These are phyloP conservation scores for Urochloa ruziziensis DNA, from an alignment of 176 grass and related monocot species.

Conservation along the genomic window DNA sequence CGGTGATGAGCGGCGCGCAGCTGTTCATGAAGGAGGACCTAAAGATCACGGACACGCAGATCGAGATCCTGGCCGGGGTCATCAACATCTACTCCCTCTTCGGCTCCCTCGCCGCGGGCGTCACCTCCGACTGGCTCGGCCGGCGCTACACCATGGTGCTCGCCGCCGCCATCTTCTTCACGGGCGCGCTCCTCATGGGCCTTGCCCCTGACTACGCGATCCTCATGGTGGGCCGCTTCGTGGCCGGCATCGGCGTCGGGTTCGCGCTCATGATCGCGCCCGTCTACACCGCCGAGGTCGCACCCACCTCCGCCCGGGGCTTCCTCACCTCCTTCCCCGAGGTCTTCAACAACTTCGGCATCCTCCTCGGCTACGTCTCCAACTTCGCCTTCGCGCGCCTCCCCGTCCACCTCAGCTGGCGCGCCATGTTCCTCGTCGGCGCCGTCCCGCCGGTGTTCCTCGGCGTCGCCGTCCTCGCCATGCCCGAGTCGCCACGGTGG, in stretches of 20 bases:
- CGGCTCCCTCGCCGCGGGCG: constrained; percentile 68
- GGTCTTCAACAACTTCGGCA: constrained; percentile 85
- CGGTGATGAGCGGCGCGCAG: constrained; percentile 88
- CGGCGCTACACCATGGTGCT: constrained; percentile 84
- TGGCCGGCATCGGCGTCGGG: constrained; percentile 82
- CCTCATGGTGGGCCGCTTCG: constrained; percentile 84
- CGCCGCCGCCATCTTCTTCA: constrained; percentile 79
- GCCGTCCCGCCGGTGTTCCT: constrained; percentile 86
- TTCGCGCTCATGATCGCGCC: constrained; percentile 79
- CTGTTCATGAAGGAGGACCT: constrained; percentile 75
- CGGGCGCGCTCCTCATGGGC: constrained; percentile 73
- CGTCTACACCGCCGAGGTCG: constrained; percentile 86
- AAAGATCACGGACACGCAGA: constrained; percentile 72
- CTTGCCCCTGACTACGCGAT: constrained; percentile 64
- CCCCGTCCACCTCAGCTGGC: constrained; percentile 70
- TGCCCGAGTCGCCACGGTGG: constrained; percentile 96
- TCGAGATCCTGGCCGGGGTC: constrained; percentile 81
- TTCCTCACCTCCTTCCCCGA: constrained; percentile 85
- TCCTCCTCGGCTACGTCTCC: constrained; percentile 88
- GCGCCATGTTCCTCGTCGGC: constrained; percentile 80
- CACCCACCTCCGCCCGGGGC: constrained; percentile 70
- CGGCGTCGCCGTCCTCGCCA: constrained; percentile 61
- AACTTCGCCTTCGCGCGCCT: constrained; percentile 89
- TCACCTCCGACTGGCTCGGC: constrained; percentile 87
- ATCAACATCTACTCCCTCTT: constrained; percentile 77